Evolutionary conservation across 2,329 filamentous ascomycete species (phyloP).

Genomic region (Elsinoe fawcettii): DNA sequence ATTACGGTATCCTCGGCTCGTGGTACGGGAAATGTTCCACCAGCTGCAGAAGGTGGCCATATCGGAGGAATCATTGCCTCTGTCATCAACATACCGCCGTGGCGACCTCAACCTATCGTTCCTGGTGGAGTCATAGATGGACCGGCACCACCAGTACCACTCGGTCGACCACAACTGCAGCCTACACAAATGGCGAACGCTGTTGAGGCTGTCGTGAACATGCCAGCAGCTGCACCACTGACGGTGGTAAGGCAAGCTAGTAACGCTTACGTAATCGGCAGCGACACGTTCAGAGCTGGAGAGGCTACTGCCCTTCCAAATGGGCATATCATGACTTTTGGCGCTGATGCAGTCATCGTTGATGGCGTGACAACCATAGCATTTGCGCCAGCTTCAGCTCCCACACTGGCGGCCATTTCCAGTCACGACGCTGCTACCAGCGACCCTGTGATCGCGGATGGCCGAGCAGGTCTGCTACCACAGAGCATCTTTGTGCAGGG

Average conservation of each 20-base stretch:
- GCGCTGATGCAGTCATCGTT: not conserved
- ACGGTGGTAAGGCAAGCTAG: not conserved
- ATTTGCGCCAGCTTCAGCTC: not conserved
- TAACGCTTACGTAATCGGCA: not conserved
- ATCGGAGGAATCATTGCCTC: no score
- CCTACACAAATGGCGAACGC: not conserved
- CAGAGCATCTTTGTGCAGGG: not conserved
- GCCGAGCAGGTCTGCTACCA: not conserved
- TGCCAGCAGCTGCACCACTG: not conserved
- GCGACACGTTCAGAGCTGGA: not conserved
- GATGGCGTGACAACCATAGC: not conserved
- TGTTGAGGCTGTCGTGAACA: not conserved
- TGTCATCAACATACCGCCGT: no score
- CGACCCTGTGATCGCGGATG: not conserved
- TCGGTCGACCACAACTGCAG: no score
- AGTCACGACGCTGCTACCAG: not conserved
- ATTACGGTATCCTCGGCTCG: no score
- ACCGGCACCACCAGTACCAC: no score
- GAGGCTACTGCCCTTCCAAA: not conserved
- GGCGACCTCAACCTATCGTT: no score
- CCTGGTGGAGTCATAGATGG: no score
- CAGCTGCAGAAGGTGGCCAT: no score
- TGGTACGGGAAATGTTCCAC: no score
- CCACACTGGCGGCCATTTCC: not conserved
- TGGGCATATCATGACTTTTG: not conserved